Evolutionary conservation across 805 yeast species (phyloP), one percentile per base, ranked within the genome.

Genomic region (Teunomyces funiuensis): DNA sequence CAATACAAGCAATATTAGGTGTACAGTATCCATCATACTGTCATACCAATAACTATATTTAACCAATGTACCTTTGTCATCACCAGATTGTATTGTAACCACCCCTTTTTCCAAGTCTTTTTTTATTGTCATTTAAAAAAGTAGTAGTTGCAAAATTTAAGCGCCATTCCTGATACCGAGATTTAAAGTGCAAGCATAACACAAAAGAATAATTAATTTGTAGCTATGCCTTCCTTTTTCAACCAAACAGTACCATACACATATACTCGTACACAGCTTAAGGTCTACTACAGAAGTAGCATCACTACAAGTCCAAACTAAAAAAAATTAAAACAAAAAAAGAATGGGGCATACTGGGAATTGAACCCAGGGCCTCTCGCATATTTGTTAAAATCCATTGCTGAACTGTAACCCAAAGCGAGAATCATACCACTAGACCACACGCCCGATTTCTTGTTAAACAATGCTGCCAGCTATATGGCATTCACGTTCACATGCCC

Each of bases 291-390:
- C n/a, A n/a, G n/a, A n/a, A n/a, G n/a, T n/a, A n/a, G n/a, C n/a
- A n/a, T n/a, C n/a, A n/a, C n/a, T n/a, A n/a, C n/a, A n/a, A n/a
- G n/a, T n/a, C n/a, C 9, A 18, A 30, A 30, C n/a, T 15, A 11
- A 11, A 8, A 10, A 11, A 17, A 29, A 6, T 2, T 13, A 20
- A 6, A 22, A n/a, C n/a, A n/a, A n/a, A 15, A 33, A 13, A 33
- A 23, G 28, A 20, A 5, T 15, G 67, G 71, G 71, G 69, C 66
- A 55, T 52, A 56, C 78, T 69, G 79, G 78, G 78, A 73, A 73
- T 74, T 73, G 78, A 73, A 73, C 78, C 79, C 79, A 71, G 79
- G 79, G 77, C 79, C 78, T 74, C 79, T 74, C 78, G 75, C 78
- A 74, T 46, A 42, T 42, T 53, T 54, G 58, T 31, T n/a, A 9